Percentiles rank a stretch among this genome's conserved stretches.
Evolutionary conservation across 257 asterid genomes (phyloP).

Genomic region (Solanum bulbocastanum): DNA sequence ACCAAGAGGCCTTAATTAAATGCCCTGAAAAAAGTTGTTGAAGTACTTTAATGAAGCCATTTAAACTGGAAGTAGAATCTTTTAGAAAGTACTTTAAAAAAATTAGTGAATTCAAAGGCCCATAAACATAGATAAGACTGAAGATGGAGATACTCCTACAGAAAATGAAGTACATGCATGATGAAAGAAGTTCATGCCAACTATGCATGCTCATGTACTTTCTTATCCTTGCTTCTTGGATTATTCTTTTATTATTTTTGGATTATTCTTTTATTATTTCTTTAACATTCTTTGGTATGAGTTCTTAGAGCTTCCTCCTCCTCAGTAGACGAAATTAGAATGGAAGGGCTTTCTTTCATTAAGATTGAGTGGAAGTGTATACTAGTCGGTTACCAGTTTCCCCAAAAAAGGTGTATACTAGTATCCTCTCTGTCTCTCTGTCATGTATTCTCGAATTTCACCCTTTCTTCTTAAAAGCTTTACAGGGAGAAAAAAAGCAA

Average conservation of each 20-base stretch:
- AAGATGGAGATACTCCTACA: not conserved
- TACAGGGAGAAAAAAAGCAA: not conserved
- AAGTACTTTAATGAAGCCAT: not conserved
- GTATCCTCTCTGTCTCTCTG: not conserved
- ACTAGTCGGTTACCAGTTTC: not conserved
- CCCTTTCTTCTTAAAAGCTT: not conserved
- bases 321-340: not conserved
- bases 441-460: not conserved
- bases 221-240: not conserved
- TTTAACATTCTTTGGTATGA: not conserved
- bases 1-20: not conserved
- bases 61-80: not conserved
- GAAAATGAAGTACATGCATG: not conserved
- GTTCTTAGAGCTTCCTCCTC: not conserved
- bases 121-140: not conserved
- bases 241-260: not conserved
- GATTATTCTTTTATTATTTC: not conserved
- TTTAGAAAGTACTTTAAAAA: not conserved
- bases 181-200: not conserved
- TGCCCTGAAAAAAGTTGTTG: not conserved
- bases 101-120: not conserved
- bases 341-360: not conserved
- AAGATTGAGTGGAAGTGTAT: not conserved
- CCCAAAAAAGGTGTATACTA: not conserved
- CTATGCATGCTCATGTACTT: not conserved